phyloP scores from a whole-genome alignment of 768 basidiomycete genomes.

The Trichaptum fuscoviolaceum region DNA sequence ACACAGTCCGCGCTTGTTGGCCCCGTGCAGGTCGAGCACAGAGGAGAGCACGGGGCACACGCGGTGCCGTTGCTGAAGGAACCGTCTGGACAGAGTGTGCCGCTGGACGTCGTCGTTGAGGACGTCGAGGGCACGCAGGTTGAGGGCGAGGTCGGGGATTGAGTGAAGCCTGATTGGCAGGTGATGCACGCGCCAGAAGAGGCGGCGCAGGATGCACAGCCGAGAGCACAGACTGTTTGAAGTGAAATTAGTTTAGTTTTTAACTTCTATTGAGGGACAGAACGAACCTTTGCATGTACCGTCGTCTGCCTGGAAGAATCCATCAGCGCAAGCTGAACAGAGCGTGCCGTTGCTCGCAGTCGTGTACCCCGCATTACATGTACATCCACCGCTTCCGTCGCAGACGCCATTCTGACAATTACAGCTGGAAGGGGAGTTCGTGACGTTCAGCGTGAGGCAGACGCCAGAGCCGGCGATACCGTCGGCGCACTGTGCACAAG shows the following conservation, averaged over 20 bases:
- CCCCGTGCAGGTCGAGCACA: constrained; percentile 69
- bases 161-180: constrained; percentile 68
- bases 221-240: constrained; percentile 74
- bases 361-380: constrained; percentile 75
- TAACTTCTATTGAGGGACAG: constrained; percentile 8
- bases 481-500: constrained; percentile 69
- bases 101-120: constrained; percentile 41
- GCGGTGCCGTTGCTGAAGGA: constrained; percentile 53
- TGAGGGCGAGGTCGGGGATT: constrained; percentile 59
- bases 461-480: constrained; percentile 74
- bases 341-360: constrained; percentile 65
- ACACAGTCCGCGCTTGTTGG: constrained; percentile 66
- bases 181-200: constrained; percentile 63
- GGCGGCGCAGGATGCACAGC: constrained; percentile 67
- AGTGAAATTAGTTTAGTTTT: background rate
- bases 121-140: constrained; percentile 50
- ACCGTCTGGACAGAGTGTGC: constrained; percentile 57
- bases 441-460: constrained; percentile 50
- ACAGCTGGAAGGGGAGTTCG: constrained; percentile 59
- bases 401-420: constrained; percentile 83
- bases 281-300: constrained; percentile 70
- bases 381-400: constrained; percentile 59
- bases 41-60: constrained; percentile 57
- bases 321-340: constrained; percentile 68
- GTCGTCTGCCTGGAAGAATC: constrained; percentile 65